Evolutionary conservation across 495 filamentous ascomycete genomes (phyloP), one percentile per base, ranked within the genome.

Genomic region (Neurospora pannonica): DNA sequence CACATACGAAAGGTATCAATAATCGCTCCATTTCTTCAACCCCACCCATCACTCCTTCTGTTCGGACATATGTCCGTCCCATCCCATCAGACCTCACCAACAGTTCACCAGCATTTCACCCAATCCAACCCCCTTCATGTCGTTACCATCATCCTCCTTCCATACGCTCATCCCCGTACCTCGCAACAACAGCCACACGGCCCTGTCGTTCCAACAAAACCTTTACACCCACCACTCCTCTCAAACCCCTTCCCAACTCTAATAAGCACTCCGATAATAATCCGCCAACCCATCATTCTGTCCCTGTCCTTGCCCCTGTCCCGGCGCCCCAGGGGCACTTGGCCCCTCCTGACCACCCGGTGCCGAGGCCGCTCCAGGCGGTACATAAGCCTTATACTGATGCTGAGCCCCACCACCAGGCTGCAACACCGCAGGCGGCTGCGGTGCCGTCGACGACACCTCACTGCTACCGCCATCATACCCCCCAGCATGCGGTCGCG

Each of bases 371-470:
- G 42, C 21, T 10, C 74, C 73, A 13, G 81, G 81, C 24, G 81
- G 81, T 7, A 81, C 79, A 74, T 82, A 82, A 3, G 81, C 78
- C 75, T 80, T 82, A 48, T 82, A 82, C 75, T 81, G 79, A 70
- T 76, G 78, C 70, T 71, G n/a, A n/a, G 38, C 40, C 21, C 70
- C 70, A 60, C 69, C 54, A 31, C 36, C 60, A 42, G 19, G 54
- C 5, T 62, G 54, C 76, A 40, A 21, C 28, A 11, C 21, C 40
- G 24, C 24, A 24, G 39, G 43, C 5, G 28, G 6, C 71, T 34
- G 71, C 11, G 60, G 43, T 38, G 60, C 37, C 39, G 15, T 17
- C 71, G 39, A 42, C 72, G 24, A 71, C 2, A 28, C 54, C 31
- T 62, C 54, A 28, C 54, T 62, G 34, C 54, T 28, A 34, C 28